Evolutionary conservation across 345 rosid species (phyloP).

Genomic region (Gossypium mustelinum): DNA sequence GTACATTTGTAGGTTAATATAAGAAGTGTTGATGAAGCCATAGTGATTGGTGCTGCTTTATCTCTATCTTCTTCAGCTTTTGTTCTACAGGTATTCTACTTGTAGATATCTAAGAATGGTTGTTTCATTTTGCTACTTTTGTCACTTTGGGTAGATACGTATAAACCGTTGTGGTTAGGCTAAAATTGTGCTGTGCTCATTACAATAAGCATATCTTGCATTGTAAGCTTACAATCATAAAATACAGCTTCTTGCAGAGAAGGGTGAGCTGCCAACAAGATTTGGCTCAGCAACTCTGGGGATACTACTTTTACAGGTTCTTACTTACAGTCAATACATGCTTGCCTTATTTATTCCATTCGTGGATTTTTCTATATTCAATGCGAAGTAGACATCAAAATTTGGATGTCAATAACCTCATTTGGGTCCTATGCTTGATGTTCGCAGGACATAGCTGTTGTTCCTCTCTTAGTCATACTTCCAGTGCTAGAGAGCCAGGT

Average conservation of each 20-base stretch:
- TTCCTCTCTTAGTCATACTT: conserved; percentile 88
- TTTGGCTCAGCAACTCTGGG: conserved; percentile 98
- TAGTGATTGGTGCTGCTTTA: conserved; percentile 96
- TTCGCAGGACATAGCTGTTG: conserved; percentile 92
- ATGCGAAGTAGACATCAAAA: conserved; percentile 20
- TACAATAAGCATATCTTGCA: not conserved
- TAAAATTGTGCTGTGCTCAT: not conserved
- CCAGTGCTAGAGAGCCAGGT: conserved; percentile 96
- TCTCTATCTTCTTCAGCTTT: conserved; percentile 97
- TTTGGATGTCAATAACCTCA: conserved; percentile 21
- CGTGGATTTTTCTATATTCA: conserved; percentile 11
- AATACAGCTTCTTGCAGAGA: conserved; percentile 94
- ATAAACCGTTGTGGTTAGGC: not conserved
- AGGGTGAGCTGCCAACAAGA: conserved; percentile 96
- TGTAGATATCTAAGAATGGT: conserved; percentile 7
- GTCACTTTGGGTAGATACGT: not conserved
- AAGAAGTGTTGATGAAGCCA: conserved; percentile 92
- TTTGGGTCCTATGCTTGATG: conserved; percentile 12
- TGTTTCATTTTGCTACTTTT: not conserved
- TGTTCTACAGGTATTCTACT: conserved; percentile 76
- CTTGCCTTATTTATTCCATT: conserved; percentile 6
- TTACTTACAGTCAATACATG: conserved; percentile 4
- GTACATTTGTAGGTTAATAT: conserved; percentile 66
- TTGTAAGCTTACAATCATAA: conserved; percentile 36
- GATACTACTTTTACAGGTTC: conserved; percentile 93